phyloP scores from a whole-genome alignment of 257 asterid genomes.

The Nicotiana obtusifolia region DNA sequence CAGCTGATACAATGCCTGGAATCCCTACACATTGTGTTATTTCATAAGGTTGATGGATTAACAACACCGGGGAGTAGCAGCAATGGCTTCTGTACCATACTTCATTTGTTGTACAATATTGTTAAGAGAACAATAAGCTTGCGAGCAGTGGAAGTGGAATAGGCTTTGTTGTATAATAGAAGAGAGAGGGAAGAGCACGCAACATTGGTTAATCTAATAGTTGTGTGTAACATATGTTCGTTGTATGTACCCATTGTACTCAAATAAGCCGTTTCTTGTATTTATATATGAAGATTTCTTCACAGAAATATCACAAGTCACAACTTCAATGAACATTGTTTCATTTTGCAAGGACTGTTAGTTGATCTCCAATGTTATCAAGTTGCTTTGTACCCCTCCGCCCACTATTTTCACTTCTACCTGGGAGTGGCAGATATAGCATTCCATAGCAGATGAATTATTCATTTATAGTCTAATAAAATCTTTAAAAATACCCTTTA shows the following conservation, averaged over 20 bases:
- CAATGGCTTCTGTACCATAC: not conserved
- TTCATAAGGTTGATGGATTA: not conserved
- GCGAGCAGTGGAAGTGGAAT: not conserved
- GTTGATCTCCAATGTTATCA: not conserved
- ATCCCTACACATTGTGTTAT: not conserved
- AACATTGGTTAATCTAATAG: not conserved
- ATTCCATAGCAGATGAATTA: not conserved
- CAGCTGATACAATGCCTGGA: constrained; percentile 4
- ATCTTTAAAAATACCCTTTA: not conserved
- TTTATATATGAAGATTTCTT: not conserved
- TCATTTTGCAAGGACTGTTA: not conserved
- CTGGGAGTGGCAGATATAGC: not conserved
- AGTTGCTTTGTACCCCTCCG: not conserved
- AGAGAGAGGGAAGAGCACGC: not conserved
- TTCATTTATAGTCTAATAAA: not conserved
- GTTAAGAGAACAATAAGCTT: constrained; percentile 6
- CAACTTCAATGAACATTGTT: not conserved
- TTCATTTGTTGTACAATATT: not conserved
- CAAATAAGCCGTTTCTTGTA: not conserved
- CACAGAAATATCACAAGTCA: not conserved
- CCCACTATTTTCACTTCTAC: not conserved
- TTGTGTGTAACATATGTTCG: not conserved
- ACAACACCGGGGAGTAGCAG: not conserved
- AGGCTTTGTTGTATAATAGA: constrained; percentile 4
- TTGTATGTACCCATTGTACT: not conserved